Conservation (phyloP, 306 rosid species). For the Sphenostylis stenocarpa region DNA sequence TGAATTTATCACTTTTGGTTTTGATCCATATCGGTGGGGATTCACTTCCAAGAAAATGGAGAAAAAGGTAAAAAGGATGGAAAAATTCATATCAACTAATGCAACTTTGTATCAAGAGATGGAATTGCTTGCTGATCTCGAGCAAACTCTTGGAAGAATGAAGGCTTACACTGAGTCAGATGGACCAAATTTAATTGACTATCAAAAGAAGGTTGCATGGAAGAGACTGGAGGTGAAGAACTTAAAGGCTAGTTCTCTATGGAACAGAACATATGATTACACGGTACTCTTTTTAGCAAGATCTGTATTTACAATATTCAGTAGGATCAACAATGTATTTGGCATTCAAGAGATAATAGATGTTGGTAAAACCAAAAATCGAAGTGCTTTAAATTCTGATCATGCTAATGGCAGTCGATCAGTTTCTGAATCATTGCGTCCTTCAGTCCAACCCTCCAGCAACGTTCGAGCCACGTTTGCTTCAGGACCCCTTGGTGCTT, state of each 20-base stretch:
- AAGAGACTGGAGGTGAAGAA: slow-evolving; percentile 80
- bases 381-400: slow-evolving; percentile 47
- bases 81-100: slow-evolving; percentile 69
- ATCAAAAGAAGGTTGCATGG: slow-evolving; percentile 78
- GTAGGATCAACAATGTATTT: slow-evolving; percentile 73
- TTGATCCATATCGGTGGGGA: slow-evolving; percentile 73
- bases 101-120: slow-evolving; percentile 90
- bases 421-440: slow-evolving; percentile 67
- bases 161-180: slow-evolving; percentile 57
- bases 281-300: slow-evolving; percentile 65
- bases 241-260: slow-evolving; percentile 67
- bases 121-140: slow-evolving; percentile 89
- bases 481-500: slow-evolving; percentile 80
- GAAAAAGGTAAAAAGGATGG: slow-evolving; percentile 86
- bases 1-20: slow-evolving; percentile 53
- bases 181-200: slow-evolving; percentile 55
- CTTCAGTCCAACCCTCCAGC: slow-evolving; percentile 55
- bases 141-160: slow-evolving; percentile 80
- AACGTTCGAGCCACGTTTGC: slow-evolving; percentile 68
- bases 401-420: slow-evolving; percentile 62
- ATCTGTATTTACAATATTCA: slow-evolving; percentile 73
- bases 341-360: slow-evolving; percentile 57
- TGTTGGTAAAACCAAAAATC: slow-evolving; percentile 44
- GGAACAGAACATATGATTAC: slow-evolving; percentile 89
- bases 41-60: slow-evolving; percentile 81